Evolutionary conservation across 208 protist species (phyloP), one percentile per base, ranked within the genome.

Genomic region (Crithidia mellificae): DNA sequence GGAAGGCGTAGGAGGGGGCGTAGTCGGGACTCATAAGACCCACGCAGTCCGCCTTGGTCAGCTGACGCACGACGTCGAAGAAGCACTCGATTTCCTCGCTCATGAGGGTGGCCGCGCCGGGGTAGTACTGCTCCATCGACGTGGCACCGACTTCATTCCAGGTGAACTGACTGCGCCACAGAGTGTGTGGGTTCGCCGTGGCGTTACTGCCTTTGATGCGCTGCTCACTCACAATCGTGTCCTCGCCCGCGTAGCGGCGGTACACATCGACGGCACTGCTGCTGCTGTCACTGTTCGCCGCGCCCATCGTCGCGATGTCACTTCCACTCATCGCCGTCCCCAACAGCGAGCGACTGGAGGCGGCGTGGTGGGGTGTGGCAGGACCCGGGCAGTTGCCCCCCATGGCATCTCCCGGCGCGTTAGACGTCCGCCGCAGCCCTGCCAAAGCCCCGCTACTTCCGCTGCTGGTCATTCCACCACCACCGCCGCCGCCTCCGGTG

Each of bases 41-140:
- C 6, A 87, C 86, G 49, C 82, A 90, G 72, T 90, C 85, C 17
- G 71, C 77, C 38, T 87, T 80, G 29, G 63, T 85, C 25, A 91
- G 70, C 44, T 84, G 65, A 2, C 80, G 81, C n/a, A 83, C 65
- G 12, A 89, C 59, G 11, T 84, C 86, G 14, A 68, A 55, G 67
- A 85, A 90, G 58, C 73, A 75, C 47, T 95, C 80, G 20, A 91
- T 67, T 73, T 95, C 89, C 65, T 85, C 81, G 50, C 75, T 88
- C 44, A 95, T 58, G n/a, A 86, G 67, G 20, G 73, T 64, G 5
- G 86, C 86, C 29, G 86, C 84, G 5, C 86, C 86, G 6, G 89
- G 87, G 81, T 92, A 95, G 77, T 92, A 95, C 68, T 95, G 86
- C 68, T 95, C 84, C 89, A 95, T 92, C 47, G 75, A 61, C 19